phyloP scores from a whole-genome alignment of 176 grass and related monocot genomes.

The Eleusine indica region DNA sequence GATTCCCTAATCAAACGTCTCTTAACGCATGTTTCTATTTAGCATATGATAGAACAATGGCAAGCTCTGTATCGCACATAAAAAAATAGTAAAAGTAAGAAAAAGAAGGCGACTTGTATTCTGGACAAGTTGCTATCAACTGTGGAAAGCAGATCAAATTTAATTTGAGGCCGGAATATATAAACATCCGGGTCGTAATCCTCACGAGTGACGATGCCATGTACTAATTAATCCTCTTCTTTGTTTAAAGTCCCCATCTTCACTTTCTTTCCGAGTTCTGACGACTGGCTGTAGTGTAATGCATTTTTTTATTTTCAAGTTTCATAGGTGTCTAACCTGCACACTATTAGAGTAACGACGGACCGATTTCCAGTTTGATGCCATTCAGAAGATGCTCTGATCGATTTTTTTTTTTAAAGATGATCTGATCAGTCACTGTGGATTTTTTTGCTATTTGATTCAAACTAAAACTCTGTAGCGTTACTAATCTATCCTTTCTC shows the following conservation, averaged over 20 bases:
- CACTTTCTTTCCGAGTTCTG: background rate
- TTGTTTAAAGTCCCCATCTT: background rate
- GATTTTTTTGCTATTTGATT: background rate
- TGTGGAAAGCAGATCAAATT: background rate
- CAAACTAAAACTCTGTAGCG: background rate
- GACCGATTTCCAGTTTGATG: background rate
- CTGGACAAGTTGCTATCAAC: background rate
- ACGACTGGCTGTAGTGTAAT: background rate
- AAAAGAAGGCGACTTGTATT: too few relatives aligned
- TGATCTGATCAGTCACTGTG: too few relatives aligned
- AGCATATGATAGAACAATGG: too few relatives aligned
- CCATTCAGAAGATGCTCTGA: background rate
- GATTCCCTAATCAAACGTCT: too few relatives aligned
- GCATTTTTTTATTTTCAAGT: background rate
- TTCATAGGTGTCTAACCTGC: background rate
- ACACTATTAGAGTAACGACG: background rate
- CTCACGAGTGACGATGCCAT: background rate
- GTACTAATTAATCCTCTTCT: background rate
- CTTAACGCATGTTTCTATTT: too few relatives aligned
- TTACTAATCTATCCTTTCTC: too few relatives aligned
- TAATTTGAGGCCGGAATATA: background rate
- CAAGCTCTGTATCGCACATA: too few relatives aligned
- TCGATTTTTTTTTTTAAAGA: background rate
- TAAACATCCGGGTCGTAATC: background rate
- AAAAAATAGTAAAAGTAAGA: too few relatives aligned